Evolutionary conservation across 257 asterid genomes (phyloP).

Genomic region (Petunia axillaris): DNA sequence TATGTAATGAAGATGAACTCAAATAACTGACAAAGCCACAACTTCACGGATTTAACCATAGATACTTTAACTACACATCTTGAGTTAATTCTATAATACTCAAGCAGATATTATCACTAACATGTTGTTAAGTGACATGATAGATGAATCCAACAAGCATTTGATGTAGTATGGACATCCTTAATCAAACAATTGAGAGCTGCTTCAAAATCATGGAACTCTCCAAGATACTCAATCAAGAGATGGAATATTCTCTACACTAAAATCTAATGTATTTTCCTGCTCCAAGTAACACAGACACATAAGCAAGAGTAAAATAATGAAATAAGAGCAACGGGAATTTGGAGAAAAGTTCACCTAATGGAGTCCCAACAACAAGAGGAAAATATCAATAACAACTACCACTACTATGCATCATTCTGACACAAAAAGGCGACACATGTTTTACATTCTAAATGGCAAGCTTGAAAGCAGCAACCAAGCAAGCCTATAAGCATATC

Average conservation of each 20-base stretch:
- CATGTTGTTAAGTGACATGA: neutral
- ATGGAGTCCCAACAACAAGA: neutral
- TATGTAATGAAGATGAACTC: neutral
- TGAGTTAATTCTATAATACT: neutral
- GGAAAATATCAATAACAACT: neutral
- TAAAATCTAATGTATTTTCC: neutral
- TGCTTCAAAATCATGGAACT: neutral
- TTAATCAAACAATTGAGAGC: neutral
- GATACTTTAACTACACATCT: neutral
- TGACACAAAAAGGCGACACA: neutral
- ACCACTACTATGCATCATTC: neutral
- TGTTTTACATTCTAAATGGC: neutral
- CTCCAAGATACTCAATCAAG: slow-evolving; percentile 1
- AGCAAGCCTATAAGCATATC: neutral
- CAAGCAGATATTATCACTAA: neutral
- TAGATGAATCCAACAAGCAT: neutral
- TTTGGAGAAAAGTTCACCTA: neutral
- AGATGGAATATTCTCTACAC: neutral
- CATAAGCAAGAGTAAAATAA: neutral
- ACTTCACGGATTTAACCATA: neutral
- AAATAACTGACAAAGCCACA: slow-evolving; percentile 6
- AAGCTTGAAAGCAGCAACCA: neutral
- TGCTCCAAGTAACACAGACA: neutral
- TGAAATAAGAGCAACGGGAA: neutral
- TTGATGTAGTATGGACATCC: neutral